Evolutionary conservation across 345 rosid genomes (phyloP), one percentile per base, ranked within the genome.

Genomic region (Eucalyptus sp.): DNA sequence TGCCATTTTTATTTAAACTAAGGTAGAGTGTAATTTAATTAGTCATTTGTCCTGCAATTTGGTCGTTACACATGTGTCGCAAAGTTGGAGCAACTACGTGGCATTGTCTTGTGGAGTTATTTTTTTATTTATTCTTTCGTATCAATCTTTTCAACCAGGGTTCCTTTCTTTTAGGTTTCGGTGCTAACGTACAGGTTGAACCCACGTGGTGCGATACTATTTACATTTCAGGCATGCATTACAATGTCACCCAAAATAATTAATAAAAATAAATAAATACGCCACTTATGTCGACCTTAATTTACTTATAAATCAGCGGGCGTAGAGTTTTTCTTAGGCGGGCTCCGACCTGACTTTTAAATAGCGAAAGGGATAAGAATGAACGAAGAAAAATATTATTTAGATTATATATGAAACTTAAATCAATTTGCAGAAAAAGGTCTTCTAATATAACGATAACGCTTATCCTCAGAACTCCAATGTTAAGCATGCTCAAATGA

Each of bases 401-500:
- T 7, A 17, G 54, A 50, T 50, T 50, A 50, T 50, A 50, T 51
- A 5, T 51, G 20, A 51, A 51, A 51, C 20, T 51, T 51, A 51
- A 50, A 51, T 60, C 6, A 27, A 60, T 29, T 27, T 62, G 13
- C 16, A 0, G 3, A 62, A 62, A 12, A 62, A 62, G 4, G 2
- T 62, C 8, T 62, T 62, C 3, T 27, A 6, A 6, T 0, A 29
- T 62, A 29, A 62, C 3, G 3, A 29, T 6, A 27, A 29, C 8
- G 11, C 29, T 56, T 56, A 56, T 10, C 13, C 3, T 56, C 1
- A 0, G 0, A 56, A 9, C 4, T 24, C 6, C 12, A 31, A n/a
- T 15, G 20, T 31, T 31, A 31, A 15, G 20, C 10, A 33, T 33
- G 13, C 44, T 33, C 0, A 17, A 0, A 11, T 17, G 80, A 71